Evolutionary conservation across 768 basidiomycete genomes (phyloP).

Genomic region (Pleurotus platypus): DNA sequence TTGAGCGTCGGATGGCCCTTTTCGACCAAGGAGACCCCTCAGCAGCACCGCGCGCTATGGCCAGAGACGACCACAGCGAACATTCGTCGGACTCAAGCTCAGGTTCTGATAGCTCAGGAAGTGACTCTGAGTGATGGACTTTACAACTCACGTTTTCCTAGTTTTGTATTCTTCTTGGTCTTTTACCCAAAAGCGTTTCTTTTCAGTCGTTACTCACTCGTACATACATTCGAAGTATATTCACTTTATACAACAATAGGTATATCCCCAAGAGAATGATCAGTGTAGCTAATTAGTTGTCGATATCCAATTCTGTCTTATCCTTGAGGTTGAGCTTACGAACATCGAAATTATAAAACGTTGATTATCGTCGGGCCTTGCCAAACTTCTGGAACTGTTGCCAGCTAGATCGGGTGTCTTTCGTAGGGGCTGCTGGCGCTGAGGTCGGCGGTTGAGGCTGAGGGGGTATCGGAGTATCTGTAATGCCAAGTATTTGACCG

Average conservation of each 20-base stretch:
- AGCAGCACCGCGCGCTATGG: constrained; percentile 26
- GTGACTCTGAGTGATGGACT: constrained; percentile 68
- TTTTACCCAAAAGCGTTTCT: constrained; percentile 14
- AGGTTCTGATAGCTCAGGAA: constrained; percentile 75
- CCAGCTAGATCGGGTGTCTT: constrained; percentile 43
- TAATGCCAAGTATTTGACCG: not conserved
- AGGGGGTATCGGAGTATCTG: constrained; percentile 15
- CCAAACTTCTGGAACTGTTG: constrained; percentile 52
- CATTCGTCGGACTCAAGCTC: constrained; percentile 79
- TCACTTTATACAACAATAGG: constrained; percentile 36
- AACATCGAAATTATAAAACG: not conserved
- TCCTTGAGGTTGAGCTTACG: too few species aligned
- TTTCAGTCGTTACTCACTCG: constrained; percentile 7
- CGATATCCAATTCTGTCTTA: constrained; percentile 24
- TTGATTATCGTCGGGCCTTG: constrained; percentile 17
- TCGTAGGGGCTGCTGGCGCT: not conserved
- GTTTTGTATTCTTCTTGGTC: constrained; percentile 12
- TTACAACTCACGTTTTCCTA: constrained; percentile 13
- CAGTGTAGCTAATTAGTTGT: constrained; percentile 53
- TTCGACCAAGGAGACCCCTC: constrained; percentile 64
- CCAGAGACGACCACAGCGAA: constrained; percentile 57
- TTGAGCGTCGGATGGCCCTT: constrained; percentile 84
- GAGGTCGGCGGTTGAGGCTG: constrained; percentile 19
- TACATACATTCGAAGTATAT: constrained; percentile 18
- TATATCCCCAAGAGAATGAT: constrained; percentile 27